Evolutionary conservation across 768 basidiomycete genomes (phyloP), one percentile per base, ranked within the genome.

Genomic region (Naganishia antarctica): DNA sequence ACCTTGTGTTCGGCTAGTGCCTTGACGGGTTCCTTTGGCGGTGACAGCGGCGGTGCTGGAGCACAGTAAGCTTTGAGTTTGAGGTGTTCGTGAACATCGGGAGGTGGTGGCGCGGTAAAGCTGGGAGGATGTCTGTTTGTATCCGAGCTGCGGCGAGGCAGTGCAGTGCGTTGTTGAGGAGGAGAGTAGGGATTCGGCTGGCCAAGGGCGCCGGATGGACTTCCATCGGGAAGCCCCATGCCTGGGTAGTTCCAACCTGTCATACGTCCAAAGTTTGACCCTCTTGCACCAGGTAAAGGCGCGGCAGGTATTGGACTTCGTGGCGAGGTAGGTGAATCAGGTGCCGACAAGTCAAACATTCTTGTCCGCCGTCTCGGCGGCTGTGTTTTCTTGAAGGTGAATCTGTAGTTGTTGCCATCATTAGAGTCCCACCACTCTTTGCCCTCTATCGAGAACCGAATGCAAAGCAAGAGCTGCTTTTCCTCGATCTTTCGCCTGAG

Each of bases 351-450:
- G 18, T 64, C 57, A 21, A 59, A 58, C 51, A 59, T 48, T 40
- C 32, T 46, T 31, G 51, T 31, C 2, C 32, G 43, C 13, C 46
- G 44, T 46, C 49, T 34, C 28, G 41, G 34, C n/a, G 61, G 51
- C 47, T 67, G 62, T 26, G 40, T 28, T 59, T 70, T 71, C 64
- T 74, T 76, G 71, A 77, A 77, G 5, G 69, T 70, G 64, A 77
- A 77, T 31, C 69, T 67, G 68, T 77, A 77, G 65, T 77, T 77
- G 40, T 70, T 58, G 7, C 76, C 76, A 45, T 73, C 63, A 60
- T 75, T 75, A 1, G 74, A 73, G 40, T 77, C 76, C 76, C 76
- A 77, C 74, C 74, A 77, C 63, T 76, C 76, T 25, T 65, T 60
- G 13, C 71, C 74, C 12, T 74, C 72, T 34, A 77, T 66, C 9